Evolutionary conservation across 257 asterid genomes (phyloP), one percentile per base, ranked within the genome.

Genomic region (Marsdenia floribunda): DNA sequence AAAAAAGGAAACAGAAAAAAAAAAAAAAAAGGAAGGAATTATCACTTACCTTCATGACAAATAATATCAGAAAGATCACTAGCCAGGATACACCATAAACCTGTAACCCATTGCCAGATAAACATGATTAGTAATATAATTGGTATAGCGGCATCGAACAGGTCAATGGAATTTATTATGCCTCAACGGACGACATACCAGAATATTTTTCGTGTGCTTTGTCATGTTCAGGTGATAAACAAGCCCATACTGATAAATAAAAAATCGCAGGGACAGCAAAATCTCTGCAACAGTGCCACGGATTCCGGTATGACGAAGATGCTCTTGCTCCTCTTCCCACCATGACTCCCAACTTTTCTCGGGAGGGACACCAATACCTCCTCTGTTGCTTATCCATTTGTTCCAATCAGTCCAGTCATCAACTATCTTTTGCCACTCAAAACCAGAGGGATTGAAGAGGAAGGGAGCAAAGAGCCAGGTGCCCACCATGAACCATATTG

Each of bases 301-400:
- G 69, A 83, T 80, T 73, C 98, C 98, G 52, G 97, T 87, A 75
- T 91, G 93, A 60, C 88, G 96, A 78, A 94, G 97, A 88, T 92
- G 98, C 63, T 94, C 97, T 85, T 94, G 99, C 83, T 94, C 99
- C 87, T 94, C 97, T 61, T 94, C 97, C 99, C 99, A 94, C 99
- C 99, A 94, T 68, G 99, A 94, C 80, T 94, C 99, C 99, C 99
- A 94, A 86, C 99, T 94, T 80, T 92, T 94, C 87, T 86, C 96
- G 1, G 99, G 89, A 59, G 90, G 95, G 35, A 94, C 99, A 83
- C 99, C 99, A 70, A 94, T 94, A 80, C 99, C 99, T 69, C 99
- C 99, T 80, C 91, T 85, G 80, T 90, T 94, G 64, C 97, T 86
- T 18, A 94, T 92, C 99, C 99, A 94, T 86, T 94, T 94, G 75